Conservation (phyloP, 371 early-diverging fungal genomes). For the Mortierella sp. region DNA sequence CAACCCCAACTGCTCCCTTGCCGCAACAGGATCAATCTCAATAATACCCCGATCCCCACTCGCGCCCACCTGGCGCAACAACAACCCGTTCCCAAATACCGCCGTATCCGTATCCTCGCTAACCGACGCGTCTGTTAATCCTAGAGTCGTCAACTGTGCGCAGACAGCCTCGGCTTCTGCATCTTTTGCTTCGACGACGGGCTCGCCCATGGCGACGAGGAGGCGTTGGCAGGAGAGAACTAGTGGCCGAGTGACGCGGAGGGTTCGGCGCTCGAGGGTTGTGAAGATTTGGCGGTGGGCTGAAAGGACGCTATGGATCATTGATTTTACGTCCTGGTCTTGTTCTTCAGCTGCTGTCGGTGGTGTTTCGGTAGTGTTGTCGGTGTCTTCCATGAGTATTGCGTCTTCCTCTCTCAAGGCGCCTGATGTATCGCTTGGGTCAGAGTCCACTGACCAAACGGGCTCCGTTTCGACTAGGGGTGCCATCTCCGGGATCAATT, state of each 20-base stretch:
- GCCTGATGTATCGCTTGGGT: not conserved
- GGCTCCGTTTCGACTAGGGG: not conserved
- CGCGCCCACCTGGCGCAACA: constrained; percentile 66
- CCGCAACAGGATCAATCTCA: constrained; percentile 68
- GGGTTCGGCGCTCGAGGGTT: constrained; percentile 65
- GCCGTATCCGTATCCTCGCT: constrained; percentile 81
- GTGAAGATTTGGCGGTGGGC: constrained; percentile 28
- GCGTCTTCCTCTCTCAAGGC: not conserved
- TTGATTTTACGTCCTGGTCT: constrained; percentile 25
- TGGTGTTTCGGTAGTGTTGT: not conserved
- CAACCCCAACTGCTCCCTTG: constrained; percentile 66
- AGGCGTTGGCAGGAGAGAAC: constrained; percentile 66
- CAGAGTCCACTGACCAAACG: not conserved
- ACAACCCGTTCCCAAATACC: constrained; percentile 70
- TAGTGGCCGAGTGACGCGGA: constrained; percentile 65
- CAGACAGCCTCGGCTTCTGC: constrained; percentile 83
- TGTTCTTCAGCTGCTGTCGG: not conserved
- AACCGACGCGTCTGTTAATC: constrained; percentile 69
- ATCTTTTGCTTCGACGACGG: constrained; percentile 61
- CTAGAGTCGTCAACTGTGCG: constrained; percentile 64
- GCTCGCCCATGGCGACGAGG: constrained; percentile 65
- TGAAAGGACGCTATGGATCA: constrained; percentile 32
- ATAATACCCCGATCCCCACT: constrained; percentile 58
- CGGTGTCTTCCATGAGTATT: not conserved
- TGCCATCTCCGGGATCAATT: not conserved